Conservation (phyloP, 1,139 yeast genomes). For the Kodamaea anthophila region DNA sequence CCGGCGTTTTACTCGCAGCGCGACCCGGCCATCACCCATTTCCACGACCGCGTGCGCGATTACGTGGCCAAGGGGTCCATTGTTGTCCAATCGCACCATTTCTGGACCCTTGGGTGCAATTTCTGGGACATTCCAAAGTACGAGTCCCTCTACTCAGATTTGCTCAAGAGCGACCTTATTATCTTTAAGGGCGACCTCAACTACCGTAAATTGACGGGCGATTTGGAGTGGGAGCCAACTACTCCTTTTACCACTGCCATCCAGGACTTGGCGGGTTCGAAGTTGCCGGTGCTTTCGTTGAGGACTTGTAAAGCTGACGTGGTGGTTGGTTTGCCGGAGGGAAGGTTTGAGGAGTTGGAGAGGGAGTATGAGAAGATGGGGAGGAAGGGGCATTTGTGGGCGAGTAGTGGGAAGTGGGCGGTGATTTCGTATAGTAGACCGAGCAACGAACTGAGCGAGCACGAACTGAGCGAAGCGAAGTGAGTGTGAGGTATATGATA, state of each 20-base stretch:
- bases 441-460: no score
- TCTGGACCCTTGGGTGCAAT: slow-evolving; percentile 79
- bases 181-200: slow-evolving; percentile 94
- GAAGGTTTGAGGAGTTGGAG: slow-evolving; percentile 63
- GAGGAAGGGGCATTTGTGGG: slow-evolving; percentile 75
- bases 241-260: slow-evolving; percentile 70
- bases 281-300: slow-evolving; percentile 62
- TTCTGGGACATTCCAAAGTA: slow-evolving; percentile 60
- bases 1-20: slow-evolving; percentile 40
- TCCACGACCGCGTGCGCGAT: slow-evolving; percentile 45
- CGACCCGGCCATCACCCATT: slow-evolving; percentile 22
- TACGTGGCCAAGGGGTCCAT: slow-evolving; percentile 50
- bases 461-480: background rate
- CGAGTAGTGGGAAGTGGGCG: slow-evolving; percentile 88
- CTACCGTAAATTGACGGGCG: slow-evolving; percentile 90
- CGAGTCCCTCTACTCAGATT: slow-evolving; percentile 44
- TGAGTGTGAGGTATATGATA: no score
- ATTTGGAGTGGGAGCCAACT: slow-evolving; percentile 78
- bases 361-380: slow-evolving; percentile 52
- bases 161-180: slow-evolving; percentile 55
- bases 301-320: slow-evolving; percentile 97
- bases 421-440: slow-evolving; percentile 52
- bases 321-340: slow-evolving; percentile 75
- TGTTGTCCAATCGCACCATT: slow-evolving; percentile 55
- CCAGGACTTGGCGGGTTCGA: slow-evolving; percentile 56